phyloP scores from a whole-genome alignment of 2,329 filamentous ascomycete species.

The Eutypa lata region DNA sequence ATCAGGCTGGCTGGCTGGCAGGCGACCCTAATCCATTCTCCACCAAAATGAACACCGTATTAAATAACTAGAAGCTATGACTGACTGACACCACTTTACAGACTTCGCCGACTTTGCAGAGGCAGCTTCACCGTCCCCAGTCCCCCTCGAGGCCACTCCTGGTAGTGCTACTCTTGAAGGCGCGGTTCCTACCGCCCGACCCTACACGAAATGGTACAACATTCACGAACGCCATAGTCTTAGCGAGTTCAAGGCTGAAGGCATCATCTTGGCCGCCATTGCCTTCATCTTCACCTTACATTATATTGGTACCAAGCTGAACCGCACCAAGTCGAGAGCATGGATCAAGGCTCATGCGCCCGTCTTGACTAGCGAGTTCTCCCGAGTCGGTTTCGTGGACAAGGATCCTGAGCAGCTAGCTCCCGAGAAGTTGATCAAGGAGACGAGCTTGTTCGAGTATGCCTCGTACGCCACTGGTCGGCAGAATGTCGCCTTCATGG shows the following conservation, averaged over 20 bases:
- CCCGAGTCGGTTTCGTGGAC: constrained; percentile 75
- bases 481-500: constrained; percentile 88
- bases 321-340: constrained; percentile 73
- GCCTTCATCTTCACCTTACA: constrained; percentile 74
- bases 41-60: background rate
- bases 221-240: constrained; percentile 85
- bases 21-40: constrained; percentile 8
- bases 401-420: constrained; percentile 46
- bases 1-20: too few relatives aligned
- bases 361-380: constrained; percentile 75
- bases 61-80: background rate
- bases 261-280: constrained; percentile 74
- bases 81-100: constrained; percentile 37
- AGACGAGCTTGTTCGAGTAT: constrained; percentile 86
- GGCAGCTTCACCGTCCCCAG: constrained; percentile 64
- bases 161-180: constrained; percentile 43
- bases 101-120: constrained; percentile 94
- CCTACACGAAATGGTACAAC: constrained; percentile 95
- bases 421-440: constrained; percentile 66
- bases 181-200: constrained; percentile 49
- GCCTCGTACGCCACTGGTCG: constrained; percentile 84
- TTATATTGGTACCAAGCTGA: constrained; percentile 74
- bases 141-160: constrained; percentile 43
- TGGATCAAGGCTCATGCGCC: constrained; percentile 78
- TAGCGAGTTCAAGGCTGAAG: constrained; percentile 84